Evolutionary conservation across 139 green algal genomes (phyloP).

Genomic region (Tetraselmis chui): DNA sequence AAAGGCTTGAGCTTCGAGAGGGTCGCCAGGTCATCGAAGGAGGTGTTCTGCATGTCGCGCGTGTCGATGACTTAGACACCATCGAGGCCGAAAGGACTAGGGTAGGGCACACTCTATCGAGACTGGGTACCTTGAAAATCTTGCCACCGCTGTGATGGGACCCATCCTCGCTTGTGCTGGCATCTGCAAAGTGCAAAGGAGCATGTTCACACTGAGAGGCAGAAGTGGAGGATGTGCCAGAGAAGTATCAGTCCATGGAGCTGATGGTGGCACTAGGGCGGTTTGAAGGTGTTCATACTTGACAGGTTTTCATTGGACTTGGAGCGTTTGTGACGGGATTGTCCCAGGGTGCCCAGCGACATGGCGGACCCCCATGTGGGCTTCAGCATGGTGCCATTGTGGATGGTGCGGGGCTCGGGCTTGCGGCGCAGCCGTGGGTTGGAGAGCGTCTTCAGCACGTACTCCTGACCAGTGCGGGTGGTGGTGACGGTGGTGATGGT

Average conservation of each 20-base stretch:
- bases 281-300: background rate
- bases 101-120: too few species aligned
- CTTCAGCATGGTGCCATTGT: background rate
- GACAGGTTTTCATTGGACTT: background rate
- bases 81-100: too few species aligned
- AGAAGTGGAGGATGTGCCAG: too few species aligned
- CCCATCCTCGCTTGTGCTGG: background rate
- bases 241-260: too few species aligned
- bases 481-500: too few species aligned
- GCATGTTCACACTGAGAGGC: too few species aligned
- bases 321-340: background rate
- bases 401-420: background rate
- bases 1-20: background rate
- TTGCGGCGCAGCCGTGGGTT: background rate
- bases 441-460: background rate
- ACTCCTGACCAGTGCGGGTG: background rate
- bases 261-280: too few species aligned
- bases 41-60: background rate
- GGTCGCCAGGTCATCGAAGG: background rate
- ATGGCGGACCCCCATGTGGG: background rate
- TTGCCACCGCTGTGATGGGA: background rate
- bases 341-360: background rate
- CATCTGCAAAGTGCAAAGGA: too few species aligned
- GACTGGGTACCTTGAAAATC: background rate
- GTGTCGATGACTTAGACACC: too few species aligned